Percentiles rank a stretch among this genome's conserved stretches.
Evolutionary conservation across 371 early-diverging fungal species (phyloP).

Genomic region (Apophysomyces ossiformis): DNA sequence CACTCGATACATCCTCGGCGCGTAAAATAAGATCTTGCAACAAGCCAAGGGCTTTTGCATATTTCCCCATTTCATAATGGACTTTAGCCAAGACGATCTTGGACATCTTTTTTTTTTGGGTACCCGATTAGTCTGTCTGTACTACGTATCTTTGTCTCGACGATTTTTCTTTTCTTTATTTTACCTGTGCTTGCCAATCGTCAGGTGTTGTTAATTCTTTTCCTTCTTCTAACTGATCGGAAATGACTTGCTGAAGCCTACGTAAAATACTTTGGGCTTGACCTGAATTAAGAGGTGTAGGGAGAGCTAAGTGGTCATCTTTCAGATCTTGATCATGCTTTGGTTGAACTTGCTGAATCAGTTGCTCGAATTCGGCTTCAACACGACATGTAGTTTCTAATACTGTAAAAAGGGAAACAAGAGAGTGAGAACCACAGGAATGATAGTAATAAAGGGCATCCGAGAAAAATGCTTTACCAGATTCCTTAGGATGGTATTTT

Average conservation of each 20-base stretch:
- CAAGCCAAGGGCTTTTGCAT: conserved; percentile 39
- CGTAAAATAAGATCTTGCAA: conserved; percentile 36
- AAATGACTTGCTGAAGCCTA: conserved; percentile 23
- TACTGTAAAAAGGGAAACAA: conserved; percentile 17
- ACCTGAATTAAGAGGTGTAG: conserved; percentile 1
- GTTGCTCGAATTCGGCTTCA: conserved; percentile 34
- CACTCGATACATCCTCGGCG: conserved; percentile 41
- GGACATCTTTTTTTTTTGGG: conserved; percentile 25
- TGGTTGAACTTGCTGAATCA: conserved; percentile 13
- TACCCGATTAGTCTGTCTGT: background rate
- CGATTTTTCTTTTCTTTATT: background rate
- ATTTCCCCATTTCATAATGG: conserved; percentile 38
- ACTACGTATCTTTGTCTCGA: background rate
- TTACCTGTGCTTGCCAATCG: conserved; percentile 44
- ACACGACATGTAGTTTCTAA: conserved; percentile 26
- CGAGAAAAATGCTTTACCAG: conserved; percentile 42
- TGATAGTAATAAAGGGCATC: too few relatives aligned
- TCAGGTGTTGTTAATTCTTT: conserved; percentile 26
- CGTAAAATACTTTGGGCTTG: conserved; percentile 26
- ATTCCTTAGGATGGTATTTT: conserved; percentile 57
- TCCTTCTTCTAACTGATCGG: conserved; percentile 24
- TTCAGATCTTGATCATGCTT: background rate
- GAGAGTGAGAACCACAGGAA: background rate
- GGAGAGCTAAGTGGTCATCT: conserved; percentile 1
- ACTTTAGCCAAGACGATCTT: conserved; percentile 48